A percentile compares a stretch with the other conserved stretches of the same genome.
Evolutionary conservation across 73 alveolate species (phyloP).

Genomic region (Paramecium caudatum): DNA sequence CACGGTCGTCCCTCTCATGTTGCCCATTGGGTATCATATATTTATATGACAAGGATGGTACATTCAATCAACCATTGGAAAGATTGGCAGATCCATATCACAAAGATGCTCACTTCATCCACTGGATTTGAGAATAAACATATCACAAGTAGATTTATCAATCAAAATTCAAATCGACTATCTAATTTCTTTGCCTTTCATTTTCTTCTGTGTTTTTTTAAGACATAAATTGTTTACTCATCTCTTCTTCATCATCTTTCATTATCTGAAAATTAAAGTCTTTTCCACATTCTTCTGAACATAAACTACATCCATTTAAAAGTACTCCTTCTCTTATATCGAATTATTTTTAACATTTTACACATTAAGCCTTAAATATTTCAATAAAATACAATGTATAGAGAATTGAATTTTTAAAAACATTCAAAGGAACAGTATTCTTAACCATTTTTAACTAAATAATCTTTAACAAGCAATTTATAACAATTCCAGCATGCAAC

Average conservation of each 20-base stretch:
- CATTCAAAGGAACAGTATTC: conserved; percentile 1
- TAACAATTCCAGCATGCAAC: conserved; percentile 63
- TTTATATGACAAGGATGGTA: conserved; percentile 70
- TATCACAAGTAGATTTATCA: no score
- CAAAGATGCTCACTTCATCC: conserved; percentile 75
- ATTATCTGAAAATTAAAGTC: neutral
- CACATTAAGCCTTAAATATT: neutral
- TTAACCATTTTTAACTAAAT: neutral
- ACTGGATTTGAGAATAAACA: conserved; percentile 68
- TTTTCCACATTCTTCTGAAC: conserved; percentile 6
- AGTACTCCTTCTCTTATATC: neutral
- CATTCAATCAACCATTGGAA: conserved; percentile 73
- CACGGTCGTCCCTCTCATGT: conserved; percentile 51
- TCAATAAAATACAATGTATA: conserved; percentile 3
- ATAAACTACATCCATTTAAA: neutral
- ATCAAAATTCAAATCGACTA: conserved; percentile 10
- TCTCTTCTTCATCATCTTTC: conserved; percentile 41
- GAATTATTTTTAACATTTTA: conserved; percentile 3
- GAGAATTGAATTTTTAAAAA: neutral
- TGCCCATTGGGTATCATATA: conserved; percentile 74
- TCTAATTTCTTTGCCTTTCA: neutral
- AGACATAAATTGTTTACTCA: neutral
- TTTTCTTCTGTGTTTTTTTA: neutral
- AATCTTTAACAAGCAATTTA: conserved; percentile 1
- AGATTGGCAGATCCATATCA: conserved; percentile 79